Conservation (phyloP, 108 stramenopile species). For the Cyclostephanos invisitatus region DNA sequence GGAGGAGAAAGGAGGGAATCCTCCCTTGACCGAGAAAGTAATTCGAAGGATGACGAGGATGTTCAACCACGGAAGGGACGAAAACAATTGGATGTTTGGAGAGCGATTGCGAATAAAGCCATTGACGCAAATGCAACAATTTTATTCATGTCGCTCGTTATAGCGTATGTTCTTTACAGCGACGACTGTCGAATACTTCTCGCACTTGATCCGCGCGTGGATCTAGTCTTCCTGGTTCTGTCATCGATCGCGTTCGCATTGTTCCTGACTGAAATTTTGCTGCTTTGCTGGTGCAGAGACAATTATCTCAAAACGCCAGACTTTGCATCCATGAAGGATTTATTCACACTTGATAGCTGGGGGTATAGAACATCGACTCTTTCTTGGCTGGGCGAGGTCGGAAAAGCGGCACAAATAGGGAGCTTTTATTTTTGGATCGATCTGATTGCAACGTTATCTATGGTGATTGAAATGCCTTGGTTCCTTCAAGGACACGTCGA, state of each 20-base stretch:
- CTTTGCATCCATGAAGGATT: constrained; percentile 19
- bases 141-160: constrained; percentile 56
- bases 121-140: constrained; percentile 35
- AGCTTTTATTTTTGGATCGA: constrained; percentile 85
- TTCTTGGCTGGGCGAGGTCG: constrained; percentile 23
- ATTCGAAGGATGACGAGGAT: neutral
- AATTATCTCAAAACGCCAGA: constrained; percentile 38
- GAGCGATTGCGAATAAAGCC: constrained; percentile 12
- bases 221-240: constrained; percentile 45
- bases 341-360: constrained; percentile 22
- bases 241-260: constrained; percentile 54
- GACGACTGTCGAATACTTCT: constrained; percentile 53
- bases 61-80: constrained; percentile 4
- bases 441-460: constrained; percentile 61
- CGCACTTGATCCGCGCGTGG: constrained; percentile 40
- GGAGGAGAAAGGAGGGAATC: constrained; percentile 19
- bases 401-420: constrained; percentile 40
- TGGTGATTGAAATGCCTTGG: constrained; percentile 58
- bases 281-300: constrained; percentile 53
- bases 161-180: constrained; percentile 61
- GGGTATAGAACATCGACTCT: constrained; percentile 10
- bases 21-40: constrained; percentile 13
- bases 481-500: neutral
- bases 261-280: constrained; percentile 57
- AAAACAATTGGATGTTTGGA: neutral